These are phyloP conservation scores for Thymus quinquecostatus DNA, from an alignment of 257 asterid genomes.

Conservation along the genomic window DNA sequence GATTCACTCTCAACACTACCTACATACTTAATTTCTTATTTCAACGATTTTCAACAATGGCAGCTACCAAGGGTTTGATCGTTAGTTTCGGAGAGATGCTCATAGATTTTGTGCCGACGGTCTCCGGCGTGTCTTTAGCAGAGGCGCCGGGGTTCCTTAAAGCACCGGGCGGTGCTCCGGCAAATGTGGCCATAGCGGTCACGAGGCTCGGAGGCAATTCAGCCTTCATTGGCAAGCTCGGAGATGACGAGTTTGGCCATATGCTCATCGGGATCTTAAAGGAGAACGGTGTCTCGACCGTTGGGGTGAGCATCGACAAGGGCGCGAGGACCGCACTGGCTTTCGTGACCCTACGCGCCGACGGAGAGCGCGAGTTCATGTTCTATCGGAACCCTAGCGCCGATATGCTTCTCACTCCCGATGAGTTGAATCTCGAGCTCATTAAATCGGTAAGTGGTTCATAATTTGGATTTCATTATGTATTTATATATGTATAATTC, in stretches of 20 bases:
- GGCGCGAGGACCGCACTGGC: conserved; percentile 60
- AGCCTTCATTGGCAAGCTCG: not conserved
- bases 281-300: conserved; percentile 57
- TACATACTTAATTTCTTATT: too few species aligned
- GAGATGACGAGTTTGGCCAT: conserved; percentile 32
- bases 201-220: conserved; percentile 63
- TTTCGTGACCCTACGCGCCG: too few species aligned
- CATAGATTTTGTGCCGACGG: conserved; percentile 47
- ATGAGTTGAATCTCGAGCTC: conserved; percentile 64
- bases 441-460: conserved; percentile 59
- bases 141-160: conserved; percentile 77
- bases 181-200: conserved; percentile 75
- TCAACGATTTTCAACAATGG: not conserved
- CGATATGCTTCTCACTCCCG: conserved; percentile 33
- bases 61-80: conserved; percentile 36
- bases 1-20: not conserved
- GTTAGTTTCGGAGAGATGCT: conserved; percentile 83
- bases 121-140: conserved; percentile 55
- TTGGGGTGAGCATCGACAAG: conserved; percentile 54
- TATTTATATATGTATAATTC: too few species aligned
- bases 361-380: too few species aligned
- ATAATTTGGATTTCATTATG: too few species aligned
- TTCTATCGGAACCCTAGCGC: too few species aligned
- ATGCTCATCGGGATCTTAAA: conserved; percentile 68
- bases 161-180: conserved; percentile 88